Conservation (phyloP, 1,139 yeast genomes). For the Fermentozyma sake region DNA sequence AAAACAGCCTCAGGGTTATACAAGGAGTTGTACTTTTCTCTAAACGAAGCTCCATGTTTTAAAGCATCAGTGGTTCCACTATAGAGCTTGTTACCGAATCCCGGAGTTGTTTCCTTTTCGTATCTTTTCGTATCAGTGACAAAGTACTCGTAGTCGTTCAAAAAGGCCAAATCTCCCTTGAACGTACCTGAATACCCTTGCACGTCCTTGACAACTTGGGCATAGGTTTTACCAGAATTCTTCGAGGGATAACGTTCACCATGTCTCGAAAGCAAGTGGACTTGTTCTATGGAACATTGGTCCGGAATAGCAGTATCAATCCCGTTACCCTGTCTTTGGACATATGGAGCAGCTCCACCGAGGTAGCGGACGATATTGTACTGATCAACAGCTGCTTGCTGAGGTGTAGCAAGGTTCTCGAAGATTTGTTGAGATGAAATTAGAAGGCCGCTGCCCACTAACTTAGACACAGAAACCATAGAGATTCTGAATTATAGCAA, state of each 20-base stretch:
- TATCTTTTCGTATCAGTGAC: constrained; percentile 9
- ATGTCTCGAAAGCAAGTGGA: constrained; percentile 32
- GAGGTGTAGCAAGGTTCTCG: constrained; percentile 22
- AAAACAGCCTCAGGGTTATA: constrained; percentile 12
- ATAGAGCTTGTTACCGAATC: constrained; percentile 23
- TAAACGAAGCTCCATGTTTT: constrained; percentile 15
- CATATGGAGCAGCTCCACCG: constrained; percentile 35
- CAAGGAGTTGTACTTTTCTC: constrained; percentile 12
- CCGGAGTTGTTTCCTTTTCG: constrained; percentile 25
- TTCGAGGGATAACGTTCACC: constrained; percentile 35
- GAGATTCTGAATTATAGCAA: no score
- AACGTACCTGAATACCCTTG: constrained; percentile 15
- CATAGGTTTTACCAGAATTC: constrained; percentile 19
- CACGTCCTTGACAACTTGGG: constrained; percentile 18
- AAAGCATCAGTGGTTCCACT: constrained; percentile 18
- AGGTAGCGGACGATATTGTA: constrained; percentile 28
- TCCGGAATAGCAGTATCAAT: constrained; percentile 30
- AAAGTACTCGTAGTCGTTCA: constrained; percentile 11
- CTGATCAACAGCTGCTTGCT: constrained; percentile 25
- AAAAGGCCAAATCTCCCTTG: constrained; percentile 9
- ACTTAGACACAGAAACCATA: constrained; percentile 32
- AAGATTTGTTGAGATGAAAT: constrained; percentile 20
- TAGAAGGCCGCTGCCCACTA: constrained; percentile 24
- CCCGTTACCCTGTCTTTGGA: constrained; percentile 32
- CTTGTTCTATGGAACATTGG: constrained; percentile 31